Base-by-base conservation (phyloP, 805 yeast species). In the Hanseniaspora meyeri region DNA sequence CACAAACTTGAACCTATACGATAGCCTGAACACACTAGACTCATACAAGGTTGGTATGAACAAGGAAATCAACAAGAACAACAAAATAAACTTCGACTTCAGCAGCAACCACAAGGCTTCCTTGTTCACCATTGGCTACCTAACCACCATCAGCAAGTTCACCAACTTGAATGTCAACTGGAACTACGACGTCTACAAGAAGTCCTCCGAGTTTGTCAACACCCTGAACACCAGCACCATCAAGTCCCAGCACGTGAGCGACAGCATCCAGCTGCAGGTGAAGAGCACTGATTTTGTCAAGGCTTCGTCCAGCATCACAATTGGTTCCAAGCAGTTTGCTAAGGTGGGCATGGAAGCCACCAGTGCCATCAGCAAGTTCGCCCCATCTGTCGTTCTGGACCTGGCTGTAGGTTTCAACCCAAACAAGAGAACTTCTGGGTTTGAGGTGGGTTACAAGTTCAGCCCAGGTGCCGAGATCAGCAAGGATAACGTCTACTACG, bases 381-480 rank as follows among this genome's bases (percentile, higher is more conserved):
- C 20, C 19, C 39, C 49, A 5, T 9, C 29, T 3, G 7, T 31
- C 12, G 34, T 24, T 29, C 1, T 43, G 24, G 16, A 24, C 19
- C 14, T 45, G 19, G 17, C 45, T 16, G 32, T 47, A 12, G 55
- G 55, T 11, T 20, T 37, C 14, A 51, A 51, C 9, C 20, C 38
- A 11, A 36, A 42, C 31, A 51, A 43, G 8, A 51, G 16, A 43
- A 48, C 50, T 12, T 47, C 55, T 4, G 19, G 19, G 9, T 43
- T 51, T 14, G 55, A 51, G 19, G 19, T 51, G 17, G 55, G 55
- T n/a, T 51, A 34, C 38, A 45, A 51, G 40, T 32, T 31, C n/a
- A 17, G 14, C 32, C 17, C 27, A 19, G 12, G 17, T 19, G 1
- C 49, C 12, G 49, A 46, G 17, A 12, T 32, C 17, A 46, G 10